Percentiles rank a stretch among this genome's conserved stretches.
These are phyloP conservation scores for Pseudocercospora ulei DNA, from an alignment of 2,329 filamentous ascomycete genomes.

Conservation along the genomic window DNA sequence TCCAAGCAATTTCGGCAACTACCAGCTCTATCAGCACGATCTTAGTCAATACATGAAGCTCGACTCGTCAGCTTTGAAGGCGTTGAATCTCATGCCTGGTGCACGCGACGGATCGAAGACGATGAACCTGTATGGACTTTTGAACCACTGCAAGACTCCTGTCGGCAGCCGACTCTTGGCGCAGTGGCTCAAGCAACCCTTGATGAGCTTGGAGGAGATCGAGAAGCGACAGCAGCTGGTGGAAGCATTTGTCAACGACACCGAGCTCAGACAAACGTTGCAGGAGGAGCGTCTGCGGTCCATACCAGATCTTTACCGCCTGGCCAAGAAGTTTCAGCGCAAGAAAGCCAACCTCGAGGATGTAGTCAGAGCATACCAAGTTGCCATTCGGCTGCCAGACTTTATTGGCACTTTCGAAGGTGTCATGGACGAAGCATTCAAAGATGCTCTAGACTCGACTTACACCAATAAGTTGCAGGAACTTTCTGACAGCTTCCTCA, in stretches of 20 bases:
- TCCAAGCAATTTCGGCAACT: conserved; percentile 90
- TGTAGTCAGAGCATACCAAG: conserved; percentile 89
- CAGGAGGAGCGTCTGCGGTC: conserved; percentile 91
- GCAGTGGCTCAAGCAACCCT: conserved; percentile 94
- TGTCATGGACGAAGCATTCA: conserved; percentile 92
- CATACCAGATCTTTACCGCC: conserved; percentile 84
- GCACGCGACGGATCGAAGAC: conserved; percentile 89
- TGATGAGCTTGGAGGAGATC: conserved; percentile 85
- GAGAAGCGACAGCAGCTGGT: conserved; percentile 87
- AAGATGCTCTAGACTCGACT: conserved; percentile 70
- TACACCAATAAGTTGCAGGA: conserved; percentile 74
- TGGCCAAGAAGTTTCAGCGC: conserved; percentile 90
- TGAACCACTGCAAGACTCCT: conserved; percentile 97
- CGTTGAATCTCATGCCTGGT: conserved; percentile 93
- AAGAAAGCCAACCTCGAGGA: conserved; percentile 87
- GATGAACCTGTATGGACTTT: conserved; percentile 87
- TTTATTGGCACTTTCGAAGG: conserved; percentile 82
- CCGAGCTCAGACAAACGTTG: conserved; percentile 85
- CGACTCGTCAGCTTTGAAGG: conserved; percentile 85
- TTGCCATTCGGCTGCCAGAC: conserved; percentile 79
- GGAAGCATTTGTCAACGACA: conserved; percentile 87
- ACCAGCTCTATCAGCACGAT: conserved; percentile 94
- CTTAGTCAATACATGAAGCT: conserved; percentile 97
- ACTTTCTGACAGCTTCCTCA: conserved; percentile 67
- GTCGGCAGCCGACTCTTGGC: conserved; percentile 80